These are phyloP conservation scores for Scheffersomyces cryptocercus DNA, from an alignment of 1,139 yeast species.

Conservation along the genomic window DNA sequence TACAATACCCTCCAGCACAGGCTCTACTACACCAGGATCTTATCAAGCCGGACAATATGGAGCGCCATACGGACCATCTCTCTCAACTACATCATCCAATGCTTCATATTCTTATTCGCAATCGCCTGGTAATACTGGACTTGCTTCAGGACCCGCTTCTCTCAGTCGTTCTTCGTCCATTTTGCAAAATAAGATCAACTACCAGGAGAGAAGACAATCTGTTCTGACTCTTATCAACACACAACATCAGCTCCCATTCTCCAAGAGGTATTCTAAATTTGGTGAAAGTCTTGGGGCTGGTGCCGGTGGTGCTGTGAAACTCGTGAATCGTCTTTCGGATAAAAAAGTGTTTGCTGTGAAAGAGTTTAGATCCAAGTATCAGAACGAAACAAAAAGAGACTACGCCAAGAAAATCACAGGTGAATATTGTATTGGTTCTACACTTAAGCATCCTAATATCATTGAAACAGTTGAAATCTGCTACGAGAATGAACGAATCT, in stretches of 20 bases:
- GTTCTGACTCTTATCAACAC: slow-evolving; percentile 30
- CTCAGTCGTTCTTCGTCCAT: slow-evolving; percentile 29
- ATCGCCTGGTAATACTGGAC: slow-evolving; percentile 14
- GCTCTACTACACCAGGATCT: slow-evolving; percentile 14
- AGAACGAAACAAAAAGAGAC: slow-evolving; percentile 77
- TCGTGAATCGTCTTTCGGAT: slow-evolving; percentile 70
- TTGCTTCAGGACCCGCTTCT: slow-evolving; percentile 22
- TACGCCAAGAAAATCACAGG: slow-evolving; percentile 94
- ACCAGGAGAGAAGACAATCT: slow-evolving; percentile 41
- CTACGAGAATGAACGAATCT: slow-evolving; percentile 82
- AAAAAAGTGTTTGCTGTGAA: slow-evolving; percentile 84
- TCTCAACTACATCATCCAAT: slow-evolving; percentile 34
- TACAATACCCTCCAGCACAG: slow-evolving; percentile 15
- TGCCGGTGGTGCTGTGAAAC: slow-evolving; percentile 90
- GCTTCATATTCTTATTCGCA: slow-evolving; percentile 37
- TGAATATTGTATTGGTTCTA: slow-evolving; percentile 92
- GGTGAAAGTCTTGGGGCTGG: slow-evolving; percentile 94
- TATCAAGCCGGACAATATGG: slow-evolving; percentile 19
- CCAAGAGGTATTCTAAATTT: slow-evolving; percentile 75
- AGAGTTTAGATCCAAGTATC: slow-evolving; percentile 79
- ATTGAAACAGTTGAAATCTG: slow-evolving; percentile 90
- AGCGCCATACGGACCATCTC: slow-evolving; percentile 16
- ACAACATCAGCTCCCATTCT: slow-evolving; percentile 52
- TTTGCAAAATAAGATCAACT: slow-evolving; percentile 32
- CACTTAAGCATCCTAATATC: slow-evolving; percentile 86